A percentile compares a stretch with the other conserved stretches of the same genome.
phyloP scores from a whole-genome alignment of 2,329 filamentous ascomycete genomes.

The Colletotrichum sansevieriae region DNA sequence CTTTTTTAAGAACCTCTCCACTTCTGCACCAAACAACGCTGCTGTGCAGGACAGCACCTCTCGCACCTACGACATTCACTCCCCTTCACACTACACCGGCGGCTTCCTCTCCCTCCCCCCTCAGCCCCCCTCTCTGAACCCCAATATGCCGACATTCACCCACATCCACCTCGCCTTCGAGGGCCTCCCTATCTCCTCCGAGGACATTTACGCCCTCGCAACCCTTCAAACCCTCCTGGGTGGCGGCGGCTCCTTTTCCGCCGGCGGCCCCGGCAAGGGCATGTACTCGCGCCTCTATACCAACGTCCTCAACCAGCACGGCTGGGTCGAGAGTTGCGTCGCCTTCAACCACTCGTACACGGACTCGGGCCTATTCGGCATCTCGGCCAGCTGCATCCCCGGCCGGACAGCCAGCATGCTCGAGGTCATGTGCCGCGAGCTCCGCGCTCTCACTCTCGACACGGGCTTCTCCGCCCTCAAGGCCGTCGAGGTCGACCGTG shows the following conservation, averaged over 20 bases:
- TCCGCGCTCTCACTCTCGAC: conserved; percentile 82
- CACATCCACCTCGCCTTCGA: conserved; percentile 98
- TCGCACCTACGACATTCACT: conserved; percentile 66
- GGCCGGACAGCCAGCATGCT: conserved; percentile 85
- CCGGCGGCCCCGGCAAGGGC: conserved; percentile 95
- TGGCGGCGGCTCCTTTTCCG: conserved; percentile 95
- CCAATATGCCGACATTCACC: conserved; percentile 83
- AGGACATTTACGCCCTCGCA: conserved; percentile 96
- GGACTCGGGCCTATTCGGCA: conserved; percentile 94
- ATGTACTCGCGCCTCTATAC: conserved; percentile 99
- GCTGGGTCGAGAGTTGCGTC: conserved; percentile 96
- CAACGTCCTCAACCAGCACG: conserved; percentile 96
- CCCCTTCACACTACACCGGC: conserved; percentile 88
- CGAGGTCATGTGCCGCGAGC: conserved; percentile 93
- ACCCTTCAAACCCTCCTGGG: conserved; percentile 96
- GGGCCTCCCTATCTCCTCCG: conserved; percentile 87
- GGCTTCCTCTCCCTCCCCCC: conserved; percentile 89
- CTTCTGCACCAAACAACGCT: conserved; percentile 74
- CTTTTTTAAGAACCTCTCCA: conserved; percentile 90
- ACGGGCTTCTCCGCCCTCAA: conserved; percentile 80
- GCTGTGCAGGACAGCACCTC: conserved; percentile 63
- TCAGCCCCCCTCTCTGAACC: conserved; percentile 82
- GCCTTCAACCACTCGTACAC: conserved; percentile 99
- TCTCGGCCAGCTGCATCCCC: conserved; percentile 87
- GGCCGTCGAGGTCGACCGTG: conserved; percentile 84